A percentile compares a stretch with the other conserved stretches of the same genome.
Evolutionary conservation across 179 eudicot genomes (phyloP).

Genomic region (Beta lomatogona): DNA sequence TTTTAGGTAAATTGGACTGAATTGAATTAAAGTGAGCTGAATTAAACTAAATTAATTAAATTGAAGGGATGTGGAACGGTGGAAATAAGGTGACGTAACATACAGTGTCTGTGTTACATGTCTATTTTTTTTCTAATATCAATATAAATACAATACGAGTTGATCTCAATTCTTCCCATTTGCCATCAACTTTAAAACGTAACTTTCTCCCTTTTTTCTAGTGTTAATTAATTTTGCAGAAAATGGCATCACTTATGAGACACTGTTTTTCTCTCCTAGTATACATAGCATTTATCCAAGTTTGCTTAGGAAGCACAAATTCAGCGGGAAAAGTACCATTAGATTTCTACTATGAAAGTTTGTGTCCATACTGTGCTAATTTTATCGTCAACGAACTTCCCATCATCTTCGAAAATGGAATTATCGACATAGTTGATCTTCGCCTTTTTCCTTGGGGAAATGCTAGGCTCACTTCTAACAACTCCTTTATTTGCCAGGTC

Average conservation of each 20-base stretch:
- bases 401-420: slow-evolving; percentile 42
- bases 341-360: slow-evolving; percentile 58
- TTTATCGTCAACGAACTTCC: slow-evolving; percentile 45
- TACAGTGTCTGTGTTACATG: too few relatives aligned
- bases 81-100: too few relatives aligned
- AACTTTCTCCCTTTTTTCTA: neutral
- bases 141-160: neutral
- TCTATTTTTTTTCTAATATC: too few relatives aligned
- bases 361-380: slow-evolving; percentile 58
- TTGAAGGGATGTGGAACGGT: too few relatives aligned
- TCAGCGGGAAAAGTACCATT: slow-evolving; percentile 37
- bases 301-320: slow-evolving; percentile 10
- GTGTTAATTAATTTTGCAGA: neutral
- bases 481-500: slow-evolving; percentile 67
- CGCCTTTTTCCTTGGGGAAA: slow-evolving; percentile 69
- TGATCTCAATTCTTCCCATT: neutral
- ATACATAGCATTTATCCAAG: slow-evolving; percentile 21
- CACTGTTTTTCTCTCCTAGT: slow-evolving; percentile 20
- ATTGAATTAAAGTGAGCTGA: too few relatives aligned
- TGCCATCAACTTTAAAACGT: neutral
- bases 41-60: too few relatives aligned
- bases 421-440: slow-evolving; percentile 53
- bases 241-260: slow-evolving; percentile 14
- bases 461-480: slow-evolving; percentile 41
- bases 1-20: too few relatives aligned